These are phyloP conservation scores for Agastache rugosa DNA, from an alignment of 257 asterid species.

Conservation along the genomic window DNA sequence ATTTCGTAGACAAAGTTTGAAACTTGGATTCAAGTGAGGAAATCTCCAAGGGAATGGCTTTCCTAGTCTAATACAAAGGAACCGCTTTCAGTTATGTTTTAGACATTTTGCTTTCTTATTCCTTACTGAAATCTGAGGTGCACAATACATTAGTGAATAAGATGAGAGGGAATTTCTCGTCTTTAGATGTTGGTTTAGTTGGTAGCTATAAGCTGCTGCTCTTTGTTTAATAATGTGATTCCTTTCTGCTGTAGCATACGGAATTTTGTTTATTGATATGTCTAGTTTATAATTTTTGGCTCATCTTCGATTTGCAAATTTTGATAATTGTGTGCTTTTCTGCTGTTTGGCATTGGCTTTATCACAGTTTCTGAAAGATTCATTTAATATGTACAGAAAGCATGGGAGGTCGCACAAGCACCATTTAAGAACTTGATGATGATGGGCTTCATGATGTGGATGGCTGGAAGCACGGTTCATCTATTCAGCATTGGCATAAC, in stretches of 20 bases:
- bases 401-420: conserved; percentile 99
- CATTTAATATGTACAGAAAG: conserved; percentile 66
- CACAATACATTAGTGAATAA: background rate
- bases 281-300: conserved; percentile 13
- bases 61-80: background rate
- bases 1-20: background rate
- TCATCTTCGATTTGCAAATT: background rate
- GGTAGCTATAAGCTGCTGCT: conserved; percentile 6
- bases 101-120: background rate
- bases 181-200: background rate
- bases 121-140: background rate
- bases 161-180: conserved; percentile 9
- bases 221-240: background rate
- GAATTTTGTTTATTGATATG: background rate
- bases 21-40: background rate
- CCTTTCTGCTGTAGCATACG: conserved; percentile 10
- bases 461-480: conserved; percentile 99
- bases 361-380: conserved; percentile 2
- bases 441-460: conserved; percentile 99
- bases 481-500: conserved; percentile 96
- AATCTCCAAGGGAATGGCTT: background rate
- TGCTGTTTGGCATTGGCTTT: background rate
- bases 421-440: conserved; percentile 89
- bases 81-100: background rate
- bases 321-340: background rate